Evolutionary conservation across 768 basidiomycete genomes (phyloP).

Genomic region (Suillus bovinus): DNA sequence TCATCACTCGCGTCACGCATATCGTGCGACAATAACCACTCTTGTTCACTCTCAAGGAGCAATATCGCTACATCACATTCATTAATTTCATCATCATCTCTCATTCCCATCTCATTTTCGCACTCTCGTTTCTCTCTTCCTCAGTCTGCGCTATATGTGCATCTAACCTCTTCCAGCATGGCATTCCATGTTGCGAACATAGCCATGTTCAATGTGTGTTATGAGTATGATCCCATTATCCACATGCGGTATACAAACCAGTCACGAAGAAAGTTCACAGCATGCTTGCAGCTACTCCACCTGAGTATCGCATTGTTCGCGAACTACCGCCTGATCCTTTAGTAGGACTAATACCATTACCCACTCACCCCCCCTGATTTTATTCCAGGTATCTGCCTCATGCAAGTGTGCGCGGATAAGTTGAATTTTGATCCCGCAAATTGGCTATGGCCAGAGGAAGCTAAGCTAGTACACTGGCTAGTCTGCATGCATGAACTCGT

Average conservation of each 20-base stretch:
- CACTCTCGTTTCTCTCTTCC: no score
- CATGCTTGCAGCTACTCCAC: rapidly evolving
- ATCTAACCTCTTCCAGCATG: neutral
- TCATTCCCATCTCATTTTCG: no score
- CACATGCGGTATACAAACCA: neutral
- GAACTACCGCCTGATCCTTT: neutral
- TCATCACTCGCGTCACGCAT: no score
- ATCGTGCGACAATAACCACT: no score
- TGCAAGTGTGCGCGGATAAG: no score
- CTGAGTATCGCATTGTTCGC: neutral
- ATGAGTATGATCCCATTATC: rapidly evolving
- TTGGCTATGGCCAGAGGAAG: no score
- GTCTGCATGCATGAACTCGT: no score
- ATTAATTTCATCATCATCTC: no score
- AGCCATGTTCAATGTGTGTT: neutral
- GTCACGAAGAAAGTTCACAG: neutral
- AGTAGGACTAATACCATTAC: neutral
- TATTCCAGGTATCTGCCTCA: no score
- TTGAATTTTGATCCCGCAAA: no score
- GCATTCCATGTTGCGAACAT: rapidly evolving
- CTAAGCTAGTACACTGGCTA: no score
- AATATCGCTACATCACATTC: no score
- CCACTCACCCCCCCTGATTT: neutral
- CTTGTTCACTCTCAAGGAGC: neutral
- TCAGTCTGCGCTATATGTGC: neutral